Conservation (phyloP, 2,329 filamentous ascomycete species). For the Erysiphe neolycopersici region DNA sequence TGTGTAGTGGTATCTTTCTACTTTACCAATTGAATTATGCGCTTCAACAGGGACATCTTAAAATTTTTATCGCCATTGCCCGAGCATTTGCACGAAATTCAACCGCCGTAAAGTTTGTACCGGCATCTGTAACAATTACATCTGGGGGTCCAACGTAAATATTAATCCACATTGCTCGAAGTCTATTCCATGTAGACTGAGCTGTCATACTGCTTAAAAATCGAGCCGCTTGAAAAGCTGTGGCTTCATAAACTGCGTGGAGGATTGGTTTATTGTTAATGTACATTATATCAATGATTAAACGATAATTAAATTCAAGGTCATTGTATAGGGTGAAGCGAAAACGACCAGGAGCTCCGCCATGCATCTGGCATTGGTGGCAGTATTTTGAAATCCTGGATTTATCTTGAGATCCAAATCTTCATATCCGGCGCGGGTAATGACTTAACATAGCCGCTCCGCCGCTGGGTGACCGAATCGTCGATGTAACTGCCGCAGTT, state of each 20-base stretch:
- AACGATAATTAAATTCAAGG: background rate
- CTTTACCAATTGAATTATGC: conserved; percentile 1
- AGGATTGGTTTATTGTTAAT: background rate
- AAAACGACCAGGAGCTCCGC: background rate
- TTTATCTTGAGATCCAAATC: background rate
- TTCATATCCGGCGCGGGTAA: too few species aligned
- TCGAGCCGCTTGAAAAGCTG: background rate
- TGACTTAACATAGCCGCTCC: too few species aligned
- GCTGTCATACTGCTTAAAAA: background rate
- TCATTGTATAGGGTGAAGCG: background rate
- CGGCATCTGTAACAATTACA: background rate
- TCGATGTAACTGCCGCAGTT: background rate
- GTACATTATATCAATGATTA: background rate
- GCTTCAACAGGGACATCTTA: conserved; percentile 1
- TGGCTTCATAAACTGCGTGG: conserved; percentile 1
- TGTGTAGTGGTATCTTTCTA: background rate
- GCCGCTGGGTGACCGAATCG: background rate
- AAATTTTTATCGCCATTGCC: background rate
- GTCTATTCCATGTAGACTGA: background rate
- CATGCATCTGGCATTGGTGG: background rate
- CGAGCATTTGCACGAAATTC: conserved; percentile 1
- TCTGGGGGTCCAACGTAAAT: conserved; percentile 1
- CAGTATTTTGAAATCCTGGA: background rate
- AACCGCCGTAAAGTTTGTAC: conserved; percentile 1
- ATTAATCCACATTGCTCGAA: conserved; percentile 1